Conservation (phyloP, 805 yeast species). For the Kuraishia piskuri region DNA sequence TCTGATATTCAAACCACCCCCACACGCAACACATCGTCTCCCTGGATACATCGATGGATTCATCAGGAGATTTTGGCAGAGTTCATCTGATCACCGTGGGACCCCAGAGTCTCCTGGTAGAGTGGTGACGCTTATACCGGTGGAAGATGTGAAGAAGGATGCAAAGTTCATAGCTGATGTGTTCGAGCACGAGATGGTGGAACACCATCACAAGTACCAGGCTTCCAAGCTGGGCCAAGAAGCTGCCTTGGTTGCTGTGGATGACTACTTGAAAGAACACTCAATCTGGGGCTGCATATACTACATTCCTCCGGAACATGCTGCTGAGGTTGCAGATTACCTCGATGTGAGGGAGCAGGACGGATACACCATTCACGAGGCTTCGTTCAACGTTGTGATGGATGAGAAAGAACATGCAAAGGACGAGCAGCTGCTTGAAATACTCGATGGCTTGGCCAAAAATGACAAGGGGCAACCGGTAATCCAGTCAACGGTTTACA, state of each 20-base stretch:
- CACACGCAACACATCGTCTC: constrained; percentile 48
- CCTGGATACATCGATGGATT: constrained; percentile 74
- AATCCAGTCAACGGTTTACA: constrained; percentile 60
- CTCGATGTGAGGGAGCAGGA: constrained; percentile 82
- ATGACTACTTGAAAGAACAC: constrained; percentile 22
- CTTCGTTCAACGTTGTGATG: constrained; percentile 48
- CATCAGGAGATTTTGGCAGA: constrained; percentile 85
- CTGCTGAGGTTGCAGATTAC: constrained; percentile 52
- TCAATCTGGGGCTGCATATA: constrained; percentile 78
- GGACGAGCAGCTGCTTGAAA: constrained; percentile 13
- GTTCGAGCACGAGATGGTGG: constrained; percentile 15
- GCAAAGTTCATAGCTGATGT: constrained; percentile 33
- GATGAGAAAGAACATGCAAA: constrained; percentile 9
- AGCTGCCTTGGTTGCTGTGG: not conserved
- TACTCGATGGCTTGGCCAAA: constrained; percentile 19
- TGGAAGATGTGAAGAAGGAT: constrained; percentile 39
- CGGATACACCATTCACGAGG: constrained; percentile 68
- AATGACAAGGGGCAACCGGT: constrained; percentile 27
- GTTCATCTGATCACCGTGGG: constrained; percentile 85
- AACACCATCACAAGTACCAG: constrained; percentile 7
- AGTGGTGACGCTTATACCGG: constrained; percentile 72
- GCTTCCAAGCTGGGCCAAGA: not conserved
- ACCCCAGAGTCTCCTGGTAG: constrained; percentile 83
- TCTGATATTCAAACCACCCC: constrained; percentile 84
- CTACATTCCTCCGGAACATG: constrained; percentile 60